These are phyloP conservation scores for Myrmaecium sp. DNA, from an alignment of 2,329 filamentous ascomycete species.

Conservation along the genomic window DNA sequence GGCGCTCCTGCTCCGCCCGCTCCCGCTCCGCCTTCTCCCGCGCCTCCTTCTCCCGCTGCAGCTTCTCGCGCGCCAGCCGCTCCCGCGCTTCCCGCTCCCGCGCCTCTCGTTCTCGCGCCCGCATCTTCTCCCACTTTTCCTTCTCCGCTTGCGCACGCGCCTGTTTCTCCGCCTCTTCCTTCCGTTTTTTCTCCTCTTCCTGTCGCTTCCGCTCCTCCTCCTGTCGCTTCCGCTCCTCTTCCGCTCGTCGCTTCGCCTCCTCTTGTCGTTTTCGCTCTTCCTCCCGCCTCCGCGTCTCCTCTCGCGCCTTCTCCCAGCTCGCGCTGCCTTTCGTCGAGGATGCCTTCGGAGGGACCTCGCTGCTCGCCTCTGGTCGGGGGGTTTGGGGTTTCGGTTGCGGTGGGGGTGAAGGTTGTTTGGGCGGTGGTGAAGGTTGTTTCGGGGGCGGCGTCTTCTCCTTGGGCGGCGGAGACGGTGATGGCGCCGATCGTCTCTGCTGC, in stretches of 20 bases:
- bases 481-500: conserved; percentile 14
- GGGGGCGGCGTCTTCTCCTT: conserved; percentile 8
- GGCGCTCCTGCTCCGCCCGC: conserved; percentile 17
- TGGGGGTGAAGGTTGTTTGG: conserved; percentile 5
- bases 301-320: conserved; percentile 52
- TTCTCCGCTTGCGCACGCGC: conserved; percentile 31
- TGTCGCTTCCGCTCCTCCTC: conserved; percentile 11
- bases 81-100: conserved; percentile 32
- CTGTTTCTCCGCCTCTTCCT: conserved; percentile 30
- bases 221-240: conserved; percentile 32
- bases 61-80: conserved; percentile 23
- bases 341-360: no score
- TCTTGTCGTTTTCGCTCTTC: conserved; percentile 39
- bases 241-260: conserved; percentile 23
- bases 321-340: conserved; percentile 9
- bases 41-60: conserved; percentile 14
- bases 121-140: conserved; percentile 33
- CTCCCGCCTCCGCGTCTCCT: conserved; percentile 46
- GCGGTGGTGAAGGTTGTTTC: conserved; percentile 3
- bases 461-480: conserved; percentile 9
- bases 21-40: conserved; percentile 23
- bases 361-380: background rate
- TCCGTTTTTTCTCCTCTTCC: conserved; percentile 24
- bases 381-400: conserved; percentile 1
- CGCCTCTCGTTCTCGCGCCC: conserved; percentile 29